Evolutionary conservation across 768 basidiomycete species (phyloP).

Genomic region (Kondoa subrosea): DNA sequence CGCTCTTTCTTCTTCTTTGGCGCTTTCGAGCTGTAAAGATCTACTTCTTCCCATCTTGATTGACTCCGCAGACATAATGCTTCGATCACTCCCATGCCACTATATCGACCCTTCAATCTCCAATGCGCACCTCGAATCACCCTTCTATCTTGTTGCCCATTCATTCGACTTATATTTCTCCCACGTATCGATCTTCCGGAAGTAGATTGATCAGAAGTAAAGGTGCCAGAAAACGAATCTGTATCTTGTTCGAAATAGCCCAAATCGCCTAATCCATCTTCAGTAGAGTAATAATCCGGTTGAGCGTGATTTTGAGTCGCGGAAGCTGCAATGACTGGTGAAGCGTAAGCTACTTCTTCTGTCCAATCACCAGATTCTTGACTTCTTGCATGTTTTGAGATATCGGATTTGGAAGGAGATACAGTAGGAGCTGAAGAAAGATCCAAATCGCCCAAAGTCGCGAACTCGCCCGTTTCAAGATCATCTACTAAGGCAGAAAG

Average conservation of each 20-base stretch:
- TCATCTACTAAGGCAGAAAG: constrained; percentile 79
- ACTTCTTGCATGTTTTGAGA: neutral
- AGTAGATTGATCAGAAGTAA: neutral
- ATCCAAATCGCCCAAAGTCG: constrained; percentile 18
- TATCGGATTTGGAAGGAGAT: neutral
- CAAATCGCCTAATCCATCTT: constrained; percentile 72
- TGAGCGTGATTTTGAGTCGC: constrained; percentile 32
- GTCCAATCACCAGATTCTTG: neutral
- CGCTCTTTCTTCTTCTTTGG: neutral
- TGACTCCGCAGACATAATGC: neutral
- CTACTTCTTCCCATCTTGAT: constrained; percentile 6
- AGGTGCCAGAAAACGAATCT: constrained; percentile 31
- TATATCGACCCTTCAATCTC: neutral
- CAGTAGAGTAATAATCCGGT: constrained; percentile 50
- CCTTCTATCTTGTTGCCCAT: neutral
- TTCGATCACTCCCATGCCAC: constrained; percentile 3
- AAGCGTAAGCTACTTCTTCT: neutral
- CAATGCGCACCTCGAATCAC: neutral
- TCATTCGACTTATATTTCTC: neutral
- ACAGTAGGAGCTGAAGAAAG: neutral
- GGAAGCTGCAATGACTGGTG: constrained; percentile 52
- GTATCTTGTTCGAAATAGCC: constrained; percentile 69
- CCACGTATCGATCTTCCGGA: neutral
- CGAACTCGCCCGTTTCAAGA: constrained; percentile 64
- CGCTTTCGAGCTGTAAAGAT: neutral